Conservation (phyloP, 345 rosid genomes). For the Melaleuca alternifolia region DNA sequence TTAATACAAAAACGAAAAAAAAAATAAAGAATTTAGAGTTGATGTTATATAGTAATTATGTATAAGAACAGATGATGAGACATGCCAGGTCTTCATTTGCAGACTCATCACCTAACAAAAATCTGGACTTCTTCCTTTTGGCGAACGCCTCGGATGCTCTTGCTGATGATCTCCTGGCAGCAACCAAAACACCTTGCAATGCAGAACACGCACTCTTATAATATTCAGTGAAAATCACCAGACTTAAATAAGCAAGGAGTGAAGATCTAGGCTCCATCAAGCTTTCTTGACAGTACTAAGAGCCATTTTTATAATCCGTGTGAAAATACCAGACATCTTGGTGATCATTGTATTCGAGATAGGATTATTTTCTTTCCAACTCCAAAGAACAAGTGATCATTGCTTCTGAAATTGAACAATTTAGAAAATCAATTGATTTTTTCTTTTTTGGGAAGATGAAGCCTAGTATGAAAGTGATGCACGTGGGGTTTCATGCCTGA, state of each 20-base stretch:
- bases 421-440: background rate
- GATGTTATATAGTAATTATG: background rate
- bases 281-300: background rate
- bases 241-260: background rate
- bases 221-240: background rate
- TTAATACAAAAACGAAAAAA: no score
- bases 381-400: background rate
- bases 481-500: background rate
- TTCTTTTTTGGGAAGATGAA: background rate
- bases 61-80: background rate
- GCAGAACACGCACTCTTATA: background rate
- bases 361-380: background rate
- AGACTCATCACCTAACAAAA: background rate
- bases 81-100: background rate
- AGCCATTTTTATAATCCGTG: background rate
- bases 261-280: background rate
- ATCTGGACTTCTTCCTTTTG: background rate
- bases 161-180: background rate
- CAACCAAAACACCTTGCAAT: background rate
- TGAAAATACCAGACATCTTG: background rate
- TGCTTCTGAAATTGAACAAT: background rate
- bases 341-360: background rate
- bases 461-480: background rate
- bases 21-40: no score
- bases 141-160: background rate